Conservation (phyloP, 2,329 filamentous ascomycete genomes). For the Diaporthe sp. region DNA sequence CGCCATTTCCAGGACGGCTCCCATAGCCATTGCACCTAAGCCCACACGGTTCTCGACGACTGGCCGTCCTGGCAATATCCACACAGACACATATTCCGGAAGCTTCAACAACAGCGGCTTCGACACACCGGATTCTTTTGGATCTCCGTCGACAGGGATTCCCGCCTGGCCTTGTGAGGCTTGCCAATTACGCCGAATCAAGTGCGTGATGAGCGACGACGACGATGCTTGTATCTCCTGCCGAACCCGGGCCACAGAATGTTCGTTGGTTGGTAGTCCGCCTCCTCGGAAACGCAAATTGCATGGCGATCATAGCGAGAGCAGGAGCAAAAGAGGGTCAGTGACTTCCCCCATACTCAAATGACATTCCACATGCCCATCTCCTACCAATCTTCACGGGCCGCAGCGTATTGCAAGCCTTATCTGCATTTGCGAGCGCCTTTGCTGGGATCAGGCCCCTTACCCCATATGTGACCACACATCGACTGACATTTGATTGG, state of each 20-base stretch:
- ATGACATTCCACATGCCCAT: constrained; percentile 30
- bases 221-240: constrained; percentile 81
- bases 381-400: constrained; percentile 26
- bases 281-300: constrained; percentile 85
- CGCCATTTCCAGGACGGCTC: constrained; percentile 71
- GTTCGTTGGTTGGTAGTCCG: constrained; percentile 83
- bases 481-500: constrained; percentile 65
- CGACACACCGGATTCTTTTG: constrained; percentile 64
- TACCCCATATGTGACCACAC: constrained; percentile 21
- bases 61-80: constrained; percentile 62
- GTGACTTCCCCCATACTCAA: constrained; percentile 48
- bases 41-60: constrained; percentile 60
- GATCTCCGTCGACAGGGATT: constrained; percentile 55
- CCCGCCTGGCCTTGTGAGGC: constrained; percentile 75
- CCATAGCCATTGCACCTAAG: constrained; percentile 76
- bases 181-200: constrained; percentile 79
- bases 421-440: constrained; percentile 20
- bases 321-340: constrained; percentile 78
- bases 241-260: constrained; percentile 82
- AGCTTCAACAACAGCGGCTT: constrained; percentile 62
- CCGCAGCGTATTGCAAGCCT: constrained; percentile 28
- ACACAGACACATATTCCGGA: constrained; percentile 63
- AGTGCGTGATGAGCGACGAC: constrained; percentile 82
- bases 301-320: constrained; percentile 73
- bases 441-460: constrained; percentile 32